These are phyloP conservation scores for Westerdykella ornata DNA, from an alignment of 2,329 filamentous ascomycete species.

Conservation along the genomic window DNA sequence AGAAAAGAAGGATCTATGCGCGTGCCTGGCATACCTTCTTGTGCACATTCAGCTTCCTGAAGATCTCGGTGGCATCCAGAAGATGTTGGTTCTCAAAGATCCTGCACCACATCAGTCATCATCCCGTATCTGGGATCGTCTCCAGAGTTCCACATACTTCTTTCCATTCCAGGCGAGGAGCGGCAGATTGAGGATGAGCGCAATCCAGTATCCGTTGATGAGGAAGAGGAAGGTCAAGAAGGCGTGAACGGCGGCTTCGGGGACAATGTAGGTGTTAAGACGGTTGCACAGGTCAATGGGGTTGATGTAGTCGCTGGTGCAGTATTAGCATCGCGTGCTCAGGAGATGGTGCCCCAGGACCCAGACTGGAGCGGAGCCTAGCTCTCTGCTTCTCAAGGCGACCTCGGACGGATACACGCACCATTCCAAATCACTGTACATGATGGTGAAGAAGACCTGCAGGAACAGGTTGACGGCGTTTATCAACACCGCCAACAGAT, in stretches of 20 bases:
- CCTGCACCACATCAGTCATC: conserved; percentile 48
- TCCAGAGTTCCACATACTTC: conserved; percentile 66
- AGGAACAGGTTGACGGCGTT: conserved; percentile 99
- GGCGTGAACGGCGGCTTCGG: conserved; percentile 94
- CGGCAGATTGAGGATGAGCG: conserved; percentile 84
- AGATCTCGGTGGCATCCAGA: conserved; percentile 96
- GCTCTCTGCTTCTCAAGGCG: background rate
- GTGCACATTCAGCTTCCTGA: conserved; percentile 96
- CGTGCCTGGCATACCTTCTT: conserved; percentile 68
- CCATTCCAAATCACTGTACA: conserved; percentile 99
- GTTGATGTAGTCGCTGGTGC: conserved; percentile 92
- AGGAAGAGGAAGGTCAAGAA: conserved; percentile 94
- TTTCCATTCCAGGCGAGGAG: conserved; percentile 91
- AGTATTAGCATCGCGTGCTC: conserved; percentile 26
- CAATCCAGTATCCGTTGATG: conserved; percentile 98
- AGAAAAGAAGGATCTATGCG: background rate
- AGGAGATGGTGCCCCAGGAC: background rate
- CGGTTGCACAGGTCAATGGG: conserved; percentile 99
- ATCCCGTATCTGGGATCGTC: background rate
- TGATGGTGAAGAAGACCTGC: conserved; percentile 99
- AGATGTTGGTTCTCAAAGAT: conserved; percentile 97
- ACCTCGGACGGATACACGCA: conserved; percentile 48
- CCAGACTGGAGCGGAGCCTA: background rate
- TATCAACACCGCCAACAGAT: conserved; percentile 94
- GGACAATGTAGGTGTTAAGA: conserved; percentile 98